A percentile compares a stretch with the other conserved stretches of the same genome.
These are phyloP conservation scores for Floccularia luteovirens DNA, from an alignment of 768 basidiomycete genomes.

Conservation along the genomic window DNA sequence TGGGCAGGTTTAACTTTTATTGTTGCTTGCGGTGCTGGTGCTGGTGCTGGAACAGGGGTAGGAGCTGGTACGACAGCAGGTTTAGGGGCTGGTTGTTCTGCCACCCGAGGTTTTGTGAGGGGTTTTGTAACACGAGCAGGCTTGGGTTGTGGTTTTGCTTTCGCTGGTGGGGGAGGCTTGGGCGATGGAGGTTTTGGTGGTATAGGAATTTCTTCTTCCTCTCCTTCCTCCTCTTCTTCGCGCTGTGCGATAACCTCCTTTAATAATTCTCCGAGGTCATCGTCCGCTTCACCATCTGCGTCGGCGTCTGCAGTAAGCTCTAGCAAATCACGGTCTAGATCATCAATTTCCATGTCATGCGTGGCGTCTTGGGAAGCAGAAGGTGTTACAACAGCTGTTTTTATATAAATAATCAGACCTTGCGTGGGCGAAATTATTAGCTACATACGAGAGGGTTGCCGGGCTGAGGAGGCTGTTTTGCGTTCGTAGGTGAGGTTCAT, in stretches of 20 bases:
- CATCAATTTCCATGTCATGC: slow-evolving; percentile 11
- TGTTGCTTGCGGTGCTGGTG: slow-evolving; percentile 18
- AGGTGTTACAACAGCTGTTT: slow-evolving; percentile 11
- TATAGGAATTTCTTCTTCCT: slow-evolving; percentile 20
- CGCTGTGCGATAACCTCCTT: slow-evolving; percentile 15
- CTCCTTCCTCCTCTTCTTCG: slow-evolving; percentile 19
- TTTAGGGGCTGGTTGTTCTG: slow-evolving; percentile 5
- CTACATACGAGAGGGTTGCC: slow-evolving; percentile 25
- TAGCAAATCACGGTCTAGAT: slow-evolving; percentile 18
- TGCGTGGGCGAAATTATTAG: slow-evolving; percentile 3
- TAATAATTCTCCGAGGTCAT: slow-evolving; percentile 35
- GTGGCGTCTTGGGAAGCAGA: slow-evolving; percentile 10
- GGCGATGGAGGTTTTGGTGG: slow-evolving; percentile 21
- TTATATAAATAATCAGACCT: slow-evolving; percentile 6
- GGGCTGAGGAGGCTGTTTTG: slow-evolving; percentile 22
- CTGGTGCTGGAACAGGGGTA: slow-evolving; percentile 15
- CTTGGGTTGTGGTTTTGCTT: slow-evolving; percentile 15
- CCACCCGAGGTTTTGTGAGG: slow-evolving; percentile 12
- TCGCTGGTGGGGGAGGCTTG: slow-evolving; percentile 13
- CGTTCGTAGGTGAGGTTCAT: slow-evolving; percentile 47
- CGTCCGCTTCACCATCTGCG: slow-evolving; percentile 28
- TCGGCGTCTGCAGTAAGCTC: slow-evolving; percentile 14
- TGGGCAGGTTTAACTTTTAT: slow-evolving; percentile 8
- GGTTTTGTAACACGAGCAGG: slow-evolving; percentile 19
- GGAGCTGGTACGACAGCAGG: too few species aligned